Evolutionary conservation across 345 rosid genomes (phyloP), one percentile per base, ranked within the genome.

Genomic region (Dipteronia dyeriana): DNA sequence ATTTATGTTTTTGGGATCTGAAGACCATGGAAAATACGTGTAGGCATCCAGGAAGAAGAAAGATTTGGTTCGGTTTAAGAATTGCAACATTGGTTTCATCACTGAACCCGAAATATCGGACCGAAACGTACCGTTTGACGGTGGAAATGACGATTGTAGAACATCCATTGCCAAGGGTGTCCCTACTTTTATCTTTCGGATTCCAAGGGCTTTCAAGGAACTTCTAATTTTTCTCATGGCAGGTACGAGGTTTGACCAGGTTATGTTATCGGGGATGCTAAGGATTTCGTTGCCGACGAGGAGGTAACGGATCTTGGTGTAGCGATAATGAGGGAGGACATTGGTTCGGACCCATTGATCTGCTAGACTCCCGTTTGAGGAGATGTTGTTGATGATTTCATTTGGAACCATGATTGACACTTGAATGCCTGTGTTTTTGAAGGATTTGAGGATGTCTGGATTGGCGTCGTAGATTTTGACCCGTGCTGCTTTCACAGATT

Each of bases 221-320:
- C n/a, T 56, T 79, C 83, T 89, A 83, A 96, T 86, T 79, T 78
- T 86, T 3, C 92, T 88, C 98, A 96, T 94, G 41, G 97, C 98
- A 0, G 97, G 97, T 7, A 94, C 98, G 29, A 96, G 91, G 20
- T 84, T 79, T 79, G 72, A 78, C 91, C 88, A 84, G 8, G 86
- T 86, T 19, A 78, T 79, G 34, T 75, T 77, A 53, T 88, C 90
- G 13, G 83, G 4, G 14, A 47, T 56, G 54, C 89, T 83, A 57
- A 93, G 90, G 84, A 95, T 86, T 84, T 92, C 97, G 84, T 95
- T 93, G 19, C 98, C 98, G 68, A 91, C 90, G 26, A 95, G 90
- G 80, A 95, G 91, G 81, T 93, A 95, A 13, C 97, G 91, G 86
- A 95, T 95, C 83, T 84, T 86, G 83, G 91, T 91, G 45, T 63